Percentiles rank a stretch among this genome's conserved stretches.
Conservation (phyloP, 495 filamentous ascomycete species). For the Saxispiralis lemnorum region DNA sequence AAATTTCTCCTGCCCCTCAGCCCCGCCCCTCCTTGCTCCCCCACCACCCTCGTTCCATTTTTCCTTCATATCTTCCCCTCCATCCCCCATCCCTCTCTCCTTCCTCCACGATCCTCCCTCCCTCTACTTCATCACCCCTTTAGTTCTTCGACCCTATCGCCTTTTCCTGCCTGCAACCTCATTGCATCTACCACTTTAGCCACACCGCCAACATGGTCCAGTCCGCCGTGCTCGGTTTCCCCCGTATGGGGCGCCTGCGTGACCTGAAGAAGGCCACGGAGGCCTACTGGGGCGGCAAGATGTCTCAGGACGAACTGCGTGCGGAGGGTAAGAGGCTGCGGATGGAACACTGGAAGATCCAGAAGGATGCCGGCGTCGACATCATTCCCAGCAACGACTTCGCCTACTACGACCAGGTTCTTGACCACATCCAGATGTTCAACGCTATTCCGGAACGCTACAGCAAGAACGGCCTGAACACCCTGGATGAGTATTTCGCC, state of each 20-base stretch:
- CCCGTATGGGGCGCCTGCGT: constrained; percentile 91
- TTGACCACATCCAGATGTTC: constrained; percentile 97
- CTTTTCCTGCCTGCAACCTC: no score
- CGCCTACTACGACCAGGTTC: constrained; percentile 93
- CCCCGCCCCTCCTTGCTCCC: not conserved
- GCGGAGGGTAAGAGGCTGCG: constrained; percentile 90
- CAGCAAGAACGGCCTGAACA: constrained; percentile 62
- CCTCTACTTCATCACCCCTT: not conserved
- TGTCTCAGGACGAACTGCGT: constrained; percentile 72
- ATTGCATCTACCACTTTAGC: no score
- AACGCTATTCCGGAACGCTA: constrained; percentile 83
- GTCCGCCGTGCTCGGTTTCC: constrained; percentile 57
- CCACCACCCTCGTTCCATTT: not conserved
- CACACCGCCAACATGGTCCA: constrained; percentile 18
- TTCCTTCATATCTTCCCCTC: not conserved
- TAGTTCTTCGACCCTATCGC: not conserved
- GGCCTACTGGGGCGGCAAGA: constrained; percentile 88
- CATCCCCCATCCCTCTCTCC: not conserved
- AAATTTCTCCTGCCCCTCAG: not conserved
- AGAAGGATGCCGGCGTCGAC: constrained; percentile 92
- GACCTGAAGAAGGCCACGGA: constrained; percentile 99
- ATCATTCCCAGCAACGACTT: constrained; percentile 99
- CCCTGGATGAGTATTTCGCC: constrained; percentile 94
- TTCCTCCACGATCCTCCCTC: not conserved
- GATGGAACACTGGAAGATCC: constrained; percentile 95